Base-by-base conservation (phyloP, 345 rosid species). In the Acer yangbiense region DNA sequence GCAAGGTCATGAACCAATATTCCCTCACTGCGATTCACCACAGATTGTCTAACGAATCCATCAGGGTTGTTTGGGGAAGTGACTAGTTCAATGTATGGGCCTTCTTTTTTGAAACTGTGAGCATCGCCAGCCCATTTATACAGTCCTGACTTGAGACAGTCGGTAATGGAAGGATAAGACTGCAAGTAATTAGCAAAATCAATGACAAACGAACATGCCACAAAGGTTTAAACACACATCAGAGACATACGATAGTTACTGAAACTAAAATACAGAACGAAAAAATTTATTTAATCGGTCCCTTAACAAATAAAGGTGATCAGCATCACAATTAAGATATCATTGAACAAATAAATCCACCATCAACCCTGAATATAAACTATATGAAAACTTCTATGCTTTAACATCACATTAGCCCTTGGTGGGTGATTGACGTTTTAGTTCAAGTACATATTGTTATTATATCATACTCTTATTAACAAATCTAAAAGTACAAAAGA, bases 71-170 rank as follows among this genome's bases (percentile, higher is more conserved):
- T 94, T 0, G 99, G 99, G 62, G 96, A 89, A 60, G 98, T 95
- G 65, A 95, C 97, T 7, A 95, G 88, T 81, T 95, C 99, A n/a
- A 95, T 92, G 79, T 86, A 95, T 27, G 91, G 96, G 23, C 92
- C 94, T 2, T 77, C 85, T 79, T 83, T 83, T 21, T 73, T 76
- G 77, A 86, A 93, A 13, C 76, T 52, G 9, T 21, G 78, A 16
- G 99, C 98, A 84, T 95, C 99, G n/a, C 99, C 99, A 1, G 82
- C 96, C 99, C 99, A 95, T 76, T 81, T 86, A 78, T 89, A 87
- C 1, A 95, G 87, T 32, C 93, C 81, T 0, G 99, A 95, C 77
- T 86, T 92, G 50, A 95, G 83, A 80, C 90, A 92, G 60, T 95
- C 98, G 2, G 99, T 93, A 58, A 89, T 87, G 16, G 78, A 71